phyloP scores from a whole-genome alignment of 768 basidiomycete species.

The Russula foetens region DNA sequence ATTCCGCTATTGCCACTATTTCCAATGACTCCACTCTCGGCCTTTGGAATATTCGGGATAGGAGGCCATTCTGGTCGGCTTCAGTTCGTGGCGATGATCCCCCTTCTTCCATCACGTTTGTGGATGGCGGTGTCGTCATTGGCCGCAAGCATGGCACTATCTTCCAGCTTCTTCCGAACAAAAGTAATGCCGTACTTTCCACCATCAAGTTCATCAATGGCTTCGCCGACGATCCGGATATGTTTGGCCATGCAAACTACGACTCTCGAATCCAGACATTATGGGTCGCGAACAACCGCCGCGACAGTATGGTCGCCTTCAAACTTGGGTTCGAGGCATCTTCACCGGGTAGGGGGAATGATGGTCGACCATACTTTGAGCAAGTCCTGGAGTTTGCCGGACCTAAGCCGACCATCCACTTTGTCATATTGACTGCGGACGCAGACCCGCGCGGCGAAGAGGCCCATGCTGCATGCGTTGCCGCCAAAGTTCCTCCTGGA shows the following conservation, averaged over 20 bases:
- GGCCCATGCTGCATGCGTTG: slow-evolving; percentile 75
- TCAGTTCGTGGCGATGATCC: slow-evolving; percentile 72
- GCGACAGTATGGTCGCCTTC: slow-evolving; percentile 77
- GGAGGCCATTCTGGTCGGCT: slow-evolving; percentile 64
- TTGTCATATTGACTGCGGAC: slow-evolving; percentile 80
- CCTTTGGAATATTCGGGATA: slow-evolving; percentile 76
- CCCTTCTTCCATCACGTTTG: slow-evolving; percentile 78
- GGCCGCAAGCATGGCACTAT: slow-evolving; percentile 80
- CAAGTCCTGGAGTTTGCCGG: slow-evolving; percentile 79
- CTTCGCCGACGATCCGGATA: slow-evolving; percentile 62
- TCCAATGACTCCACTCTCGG: slow-evolving; percentile 76
- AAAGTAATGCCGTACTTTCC: slow-evolving; percentile 64
- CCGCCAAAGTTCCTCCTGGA: slow-evolving; percentile 68
- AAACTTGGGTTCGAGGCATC: slow-evolving; percentile 60
- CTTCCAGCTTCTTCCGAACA: slow-evolving; percentile 74
- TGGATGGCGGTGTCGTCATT: slow-evolving; percentile 78
- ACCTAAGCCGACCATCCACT: slow-evolving; percentile 81
- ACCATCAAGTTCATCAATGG: slow-evolving; percentile 74
- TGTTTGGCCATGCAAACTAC: slow-evolving; percentile 85
- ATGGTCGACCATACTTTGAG: slow-evolving; percentile 60
- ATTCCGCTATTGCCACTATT: slow-evolving; percentile 72
- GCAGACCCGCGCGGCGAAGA: slow-evolving; percentile 78
- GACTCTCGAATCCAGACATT: slow-evolving; percentile 79
- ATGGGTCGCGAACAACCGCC: slow-evolving; percentile 81
- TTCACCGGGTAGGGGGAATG: slow-evolving; percentile 50